phyloP scores from a whole-genome alignment of 805 yeast species.

The Candida manassasensis region DNA sequence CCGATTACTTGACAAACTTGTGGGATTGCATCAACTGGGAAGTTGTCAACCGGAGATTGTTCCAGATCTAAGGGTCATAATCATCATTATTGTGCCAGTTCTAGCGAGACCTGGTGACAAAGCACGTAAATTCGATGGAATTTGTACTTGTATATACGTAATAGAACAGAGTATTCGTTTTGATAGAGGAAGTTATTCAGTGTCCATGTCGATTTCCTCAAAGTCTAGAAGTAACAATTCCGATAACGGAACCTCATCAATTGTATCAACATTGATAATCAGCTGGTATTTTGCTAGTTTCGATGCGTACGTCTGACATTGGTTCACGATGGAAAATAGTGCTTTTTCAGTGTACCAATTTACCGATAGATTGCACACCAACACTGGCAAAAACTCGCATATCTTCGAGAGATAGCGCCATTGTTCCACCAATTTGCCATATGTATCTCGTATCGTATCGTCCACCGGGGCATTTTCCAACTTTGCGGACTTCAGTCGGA shows the following conservation, averaged over 20 bases:
- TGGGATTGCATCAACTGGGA: conserved; percentile 86
- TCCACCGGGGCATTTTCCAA: conserved; percentile 8
- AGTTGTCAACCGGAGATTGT: conserved; percentile 51
- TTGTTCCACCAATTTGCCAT: conserved; percentile 11
- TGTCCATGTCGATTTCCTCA: conserved; percentile 1
- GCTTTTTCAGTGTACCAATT: conserved; percentile 34
- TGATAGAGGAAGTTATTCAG: not conserved
- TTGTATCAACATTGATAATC: conserved; percentile 13
- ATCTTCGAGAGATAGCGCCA: conserved; percentile 18
- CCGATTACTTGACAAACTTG: conserved; percentile 64
- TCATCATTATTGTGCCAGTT: too few species aligned
- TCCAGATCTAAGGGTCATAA: conserved; percentile 35
- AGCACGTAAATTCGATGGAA: not conserved
- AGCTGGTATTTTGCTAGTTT: conserved; percentile 16
- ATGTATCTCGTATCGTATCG: conserved; percentile 7
- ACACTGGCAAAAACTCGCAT: conserved; percentile 27
- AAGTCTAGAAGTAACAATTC: conserved; percentile 22
- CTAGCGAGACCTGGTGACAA: not conserved
- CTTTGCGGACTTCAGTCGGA: conserved; percentile 10
- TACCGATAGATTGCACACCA: conserved; percentile 29
- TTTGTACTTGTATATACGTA: conserved; percentile 3
- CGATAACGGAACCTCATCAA: conserved; percentile 12
- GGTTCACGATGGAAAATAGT: conserved; percentile 21
- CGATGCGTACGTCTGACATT: conserved; percentile 22
- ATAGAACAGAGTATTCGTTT: not conserved